These are phyloP conservation scores for Scutellaria minor DNA, from an alignment of 257 asterid species.

Conservation along the genomic window DNA sequence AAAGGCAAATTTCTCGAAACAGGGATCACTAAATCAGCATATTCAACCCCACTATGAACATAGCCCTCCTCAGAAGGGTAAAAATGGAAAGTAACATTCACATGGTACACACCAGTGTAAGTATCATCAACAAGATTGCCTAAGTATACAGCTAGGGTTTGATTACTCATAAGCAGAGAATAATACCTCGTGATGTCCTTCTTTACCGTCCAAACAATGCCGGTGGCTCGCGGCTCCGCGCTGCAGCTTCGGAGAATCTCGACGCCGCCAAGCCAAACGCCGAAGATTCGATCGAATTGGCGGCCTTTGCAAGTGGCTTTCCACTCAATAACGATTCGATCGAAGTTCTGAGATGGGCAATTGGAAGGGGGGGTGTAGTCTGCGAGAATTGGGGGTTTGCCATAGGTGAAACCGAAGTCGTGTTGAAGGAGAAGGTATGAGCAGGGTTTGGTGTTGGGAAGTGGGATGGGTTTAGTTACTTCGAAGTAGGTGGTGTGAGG, in stretches of 20 bases:
- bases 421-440: constrained; percentile 60
- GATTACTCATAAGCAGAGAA: constrained; percentile 59
- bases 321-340: constrained; percentile 71
- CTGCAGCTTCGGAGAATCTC: constrained; percentile 85
- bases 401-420: constrained; percentile 64
- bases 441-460: constrained; percentile 63
- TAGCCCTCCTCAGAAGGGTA: constrained; percentile 50
- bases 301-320: constrained; percentile 68
- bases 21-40: constrained; percentile 72
- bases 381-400: constrained; percentile 58
- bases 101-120: constrained; percentile 84
- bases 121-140: constrained; percentile 65
- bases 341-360: constrained; percentile 51
- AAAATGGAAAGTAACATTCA: constrained; percentile 59
- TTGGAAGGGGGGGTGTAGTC: constrained; percentile 53
- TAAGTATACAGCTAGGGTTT: constrained; percentile 63
- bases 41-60: neutral
- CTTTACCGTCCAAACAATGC: constrained; percentile 72
- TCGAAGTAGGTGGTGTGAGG: constrained; percentile 59
- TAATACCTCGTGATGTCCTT: constrained; percentile 78
- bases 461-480: constrained; percentile 62
- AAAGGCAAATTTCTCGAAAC: constrained; percentile 64
- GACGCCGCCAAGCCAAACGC: constrained; percentile 85
- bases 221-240: constrained; percentile 68
- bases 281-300: constrained; percentile 79